Evolutionary conservation across 2,329 filamentous ascomycete species (phyloP), one percentile per base, ranked within the genome.

Genomic region (Botrytis fragariae): DNA sequence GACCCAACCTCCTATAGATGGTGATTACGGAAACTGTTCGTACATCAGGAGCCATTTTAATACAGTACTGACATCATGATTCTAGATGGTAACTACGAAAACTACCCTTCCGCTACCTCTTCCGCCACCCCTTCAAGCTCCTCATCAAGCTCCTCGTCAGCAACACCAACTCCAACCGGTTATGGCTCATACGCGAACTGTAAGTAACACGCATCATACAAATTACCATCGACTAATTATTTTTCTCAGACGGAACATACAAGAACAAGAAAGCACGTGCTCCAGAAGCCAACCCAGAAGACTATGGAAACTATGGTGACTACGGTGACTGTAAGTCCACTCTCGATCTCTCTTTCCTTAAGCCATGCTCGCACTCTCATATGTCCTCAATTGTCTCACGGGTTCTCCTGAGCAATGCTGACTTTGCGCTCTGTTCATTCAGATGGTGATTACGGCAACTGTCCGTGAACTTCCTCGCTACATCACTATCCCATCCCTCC

Each of bases 171-270:
- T 4, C 61, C 62, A 45, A 72, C 70, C n/a, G 70, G 61, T 18
- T 76, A 75, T 62, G 74, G 74, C 7, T 68, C 72, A 44, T 75
- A 75, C 65, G 67, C 42, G 12, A 59, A 29, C 12, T 75, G 74
- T 68, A 73, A 51, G 73, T 29, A 48, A 5, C 65, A 60, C 29
- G 48, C 51, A 35, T 32, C 20, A 14, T 60, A 14, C 6, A 61
- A 1, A 35, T 14, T 3, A 18, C 20, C 32, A 29, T 45, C 16
- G 16, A 7, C 61, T 37, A 69, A 60, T 35, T 4, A 35, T 42
- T 61, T 4, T n/a, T 45, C 42, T 29, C 18, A 72, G 63, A 72
- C 25, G 71, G 62, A 69, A 4, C 62, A 60, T 72, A 71, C 42
- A 72, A 72, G 71, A 59, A 68, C 48, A 72, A 71, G 42, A 71